Conservation (phyloP, 768 basidiomycete genomes). For the Lactarius quietus region DNA sequence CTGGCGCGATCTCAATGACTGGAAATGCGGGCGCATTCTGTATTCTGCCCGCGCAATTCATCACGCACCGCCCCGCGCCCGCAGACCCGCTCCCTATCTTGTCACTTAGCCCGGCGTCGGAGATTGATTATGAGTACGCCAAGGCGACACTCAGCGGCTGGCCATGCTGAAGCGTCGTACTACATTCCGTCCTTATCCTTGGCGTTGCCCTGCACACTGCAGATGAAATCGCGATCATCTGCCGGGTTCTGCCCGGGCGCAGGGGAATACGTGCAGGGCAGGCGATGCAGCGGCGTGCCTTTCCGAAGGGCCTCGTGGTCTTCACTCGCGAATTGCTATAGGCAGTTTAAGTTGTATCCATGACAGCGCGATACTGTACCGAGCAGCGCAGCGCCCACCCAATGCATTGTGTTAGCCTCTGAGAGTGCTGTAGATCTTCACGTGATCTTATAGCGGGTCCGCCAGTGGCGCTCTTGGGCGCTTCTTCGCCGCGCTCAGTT, state of each 20-base stretch:
- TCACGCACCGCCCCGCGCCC: constrained; percentile 62
- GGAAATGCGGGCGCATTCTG: constrained; percentile 59
- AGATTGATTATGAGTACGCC: constrained; percentile 82
- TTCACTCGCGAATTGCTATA: too few relatives aligned
- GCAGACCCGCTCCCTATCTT: constrained; percentile 48
- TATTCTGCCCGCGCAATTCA: constrained; percentile 65
- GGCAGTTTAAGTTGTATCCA: too few relatives aligned
- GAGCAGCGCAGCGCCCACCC: too few relatives aligned
- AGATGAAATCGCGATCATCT: constrained; percentile 56
- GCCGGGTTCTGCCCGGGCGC: constrained; percentile 34
- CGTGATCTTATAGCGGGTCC: too few relatives aligned
- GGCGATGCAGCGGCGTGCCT: too few relatives aligned
- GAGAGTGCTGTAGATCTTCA: too few relatives aligned
- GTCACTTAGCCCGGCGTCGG: constrained; percentile 63
- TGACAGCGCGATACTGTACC: too few relatives aligned
- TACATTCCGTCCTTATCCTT: constrained; percentile 60
- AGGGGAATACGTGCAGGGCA: constrained; percentile 34
- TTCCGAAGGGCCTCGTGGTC: too few relatives aligned
- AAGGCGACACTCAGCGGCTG: constrained; percentile 62
- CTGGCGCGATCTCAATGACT: constrained; percentile 50
- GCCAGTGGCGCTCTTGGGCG: too few relatives aligned
- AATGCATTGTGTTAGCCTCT: too few relatives aligned
- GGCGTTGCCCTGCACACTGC: constrained; percentile 56
- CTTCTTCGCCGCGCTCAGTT: too few relatives aligned
- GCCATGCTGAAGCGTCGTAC: constrained; percentile 57